Evolutionary conservation across 2,329 filamentous ascomycete genomes (phyloP), one percentile per base, ranked within the genome.

Genomic region (Botrytis medusae): DNA sequence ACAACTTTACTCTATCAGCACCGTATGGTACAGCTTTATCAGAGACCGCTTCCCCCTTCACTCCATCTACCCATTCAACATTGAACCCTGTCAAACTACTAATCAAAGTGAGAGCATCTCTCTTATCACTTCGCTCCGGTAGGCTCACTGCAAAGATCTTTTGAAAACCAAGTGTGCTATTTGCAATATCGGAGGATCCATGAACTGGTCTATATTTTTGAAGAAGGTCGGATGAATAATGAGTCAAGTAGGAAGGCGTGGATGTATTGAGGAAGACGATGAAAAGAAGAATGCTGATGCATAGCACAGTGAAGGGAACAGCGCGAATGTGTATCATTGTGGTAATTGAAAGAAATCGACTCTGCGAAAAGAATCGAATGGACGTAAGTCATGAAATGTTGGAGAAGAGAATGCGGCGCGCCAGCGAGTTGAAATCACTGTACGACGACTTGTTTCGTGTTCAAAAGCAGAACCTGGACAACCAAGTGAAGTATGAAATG

Each of bases 71-170:
- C 77, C 82, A 86, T 10, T 86, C 82, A 0, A 86, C 76, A 4
- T 82, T 79, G 75, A 87, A 82, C 0, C 82, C 83, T 0, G 82
- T 83, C 48, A 86, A 72, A 0, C 83, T 80, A 57, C 83, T 81
- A 8, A 83, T 81, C 16, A 88, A 78, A 1, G 82, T 79, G 29
- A 88, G 79, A 4, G 83, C 83, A 81, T 88, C 86, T 68, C 84
- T 82, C 75, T 86, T 86, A 77, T 87, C 86, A 6, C 82, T 84
- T 48, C 86, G 82, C 59, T 84, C 82, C 7, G 84, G 83, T 16
- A 87, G 79, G 7, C 84, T 83, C 63, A 88, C 81, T 37, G 84
- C 83, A 72, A 85, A 85, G 42, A 86, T 80, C 64, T 84, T 83
- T 70, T 85, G 79, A 74, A 86, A 85, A 4, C 69, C 69, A 25